phyloP scores from a whole-genome alignment of 176 grass and related monocot species.

The Bolboschoenus planiculmis region DNA sequence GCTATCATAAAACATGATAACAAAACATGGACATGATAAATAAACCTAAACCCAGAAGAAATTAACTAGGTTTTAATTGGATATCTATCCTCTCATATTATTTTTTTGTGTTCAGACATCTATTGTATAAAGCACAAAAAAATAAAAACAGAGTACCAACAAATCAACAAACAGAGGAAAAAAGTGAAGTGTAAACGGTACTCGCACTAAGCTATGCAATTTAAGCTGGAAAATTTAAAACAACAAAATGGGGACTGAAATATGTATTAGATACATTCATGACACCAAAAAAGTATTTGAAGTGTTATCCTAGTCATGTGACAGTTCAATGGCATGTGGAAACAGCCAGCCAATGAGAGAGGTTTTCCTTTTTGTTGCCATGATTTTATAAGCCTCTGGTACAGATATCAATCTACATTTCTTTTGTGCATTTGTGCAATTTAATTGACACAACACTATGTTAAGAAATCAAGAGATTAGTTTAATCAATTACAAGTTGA shows the following conservation, averaged over 20 bases:
- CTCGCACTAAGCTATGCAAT: not conserved
- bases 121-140: not conserved
- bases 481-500: not conserved
- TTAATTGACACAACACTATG: not conserved
- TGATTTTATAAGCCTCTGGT: not conserved
- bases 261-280: not conserved
- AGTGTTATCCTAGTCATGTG: not conserved
- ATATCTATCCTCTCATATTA: no score
- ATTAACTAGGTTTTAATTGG: no score
- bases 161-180: not conserved
- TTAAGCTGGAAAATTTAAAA: not conserved
- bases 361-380: not conserved
- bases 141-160: not conserved
- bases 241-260: not conserved
- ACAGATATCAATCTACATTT: not conserved
- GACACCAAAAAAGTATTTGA: not conserved
- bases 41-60: no score
- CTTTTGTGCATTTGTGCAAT: not conserved
- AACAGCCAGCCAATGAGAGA: slow-evolving; percentile 5
- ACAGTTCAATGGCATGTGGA: not conserved
- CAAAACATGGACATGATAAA: no score
- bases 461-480: not conserved
- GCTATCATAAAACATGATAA: no score
- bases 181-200: not conserved
- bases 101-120: no score